Conservation (phyloP, 257 asterid genomes). For the Penstemon eatonii region DNA sequence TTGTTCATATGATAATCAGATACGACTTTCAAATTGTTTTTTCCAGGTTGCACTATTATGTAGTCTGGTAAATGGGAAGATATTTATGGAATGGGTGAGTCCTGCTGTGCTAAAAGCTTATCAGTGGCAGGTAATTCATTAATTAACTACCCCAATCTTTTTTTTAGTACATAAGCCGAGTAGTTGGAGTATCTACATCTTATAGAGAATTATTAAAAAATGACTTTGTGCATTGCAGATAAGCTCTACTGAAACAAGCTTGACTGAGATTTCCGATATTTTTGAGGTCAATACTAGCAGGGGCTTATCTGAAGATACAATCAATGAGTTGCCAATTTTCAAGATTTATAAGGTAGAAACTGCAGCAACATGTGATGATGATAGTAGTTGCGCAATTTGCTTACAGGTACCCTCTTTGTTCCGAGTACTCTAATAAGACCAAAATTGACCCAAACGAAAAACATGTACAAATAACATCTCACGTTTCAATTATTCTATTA, state of each 20-base stretch:
- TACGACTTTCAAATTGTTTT: conserved; percentile 19
- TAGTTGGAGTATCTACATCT: conserved; percentile 22
- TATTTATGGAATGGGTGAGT: conserved; percentile 97
- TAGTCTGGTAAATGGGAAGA: conserved; percentile 85
- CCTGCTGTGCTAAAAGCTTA: conserved; percentile 94
- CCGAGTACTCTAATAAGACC: conserved; percentile 5
- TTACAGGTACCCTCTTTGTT: conserved; percentile 51
- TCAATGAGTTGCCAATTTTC: conserved; percentile 51
- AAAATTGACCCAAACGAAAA: not conserved
- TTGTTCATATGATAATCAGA: not conserved
- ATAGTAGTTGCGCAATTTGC: conserved; percentile 70
- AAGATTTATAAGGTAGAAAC: conserved; percentile 32
- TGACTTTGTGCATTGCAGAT: conserved; percentile 42
- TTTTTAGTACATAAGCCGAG: conserved; percentile 11
- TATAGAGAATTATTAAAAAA: not conserved
- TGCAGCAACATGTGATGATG: conserved; percentile 20
- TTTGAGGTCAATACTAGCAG: conserved; percentile 56
- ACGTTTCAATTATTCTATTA: too few relatives aligned
- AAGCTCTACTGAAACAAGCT: conserved; percentile 63
- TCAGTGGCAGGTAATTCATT: conserved; percentile 76
- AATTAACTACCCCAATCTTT: not conserved
- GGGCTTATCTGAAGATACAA: conserved; percentile 59
- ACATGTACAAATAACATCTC: too few relatives aligned
- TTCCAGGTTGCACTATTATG: conserved; percentile 74
- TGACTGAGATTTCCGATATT: conserved; percentile 76